phyloP scores from a whole-genome alignment of 208 protist genomes.

The Jaenimonas drosophilae region DNA sequence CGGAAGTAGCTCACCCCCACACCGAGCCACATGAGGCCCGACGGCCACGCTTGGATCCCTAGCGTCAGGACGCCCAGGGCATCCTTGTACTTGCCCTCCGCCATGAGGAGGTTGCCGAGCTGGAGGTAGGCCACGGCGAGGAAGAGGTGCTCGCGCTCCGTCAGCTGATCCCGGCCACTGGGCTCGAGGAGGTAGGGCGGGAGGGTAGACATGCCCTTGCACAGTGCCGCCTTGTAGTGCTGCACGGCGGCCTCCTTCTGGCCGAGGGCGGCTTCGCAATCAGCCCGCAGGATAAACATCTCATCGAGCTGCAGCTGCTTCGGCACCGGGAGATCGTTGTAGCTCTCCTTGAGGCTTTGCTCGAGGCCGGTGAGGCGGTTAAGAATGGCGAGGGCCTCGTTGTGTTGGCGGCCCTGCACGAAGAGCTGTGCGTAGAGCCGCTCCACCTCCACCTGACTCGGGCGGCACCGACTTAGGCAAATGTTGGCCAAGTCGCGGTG shows the following conservation, averaged over 20 bases:
- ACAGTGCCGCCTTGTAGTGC: constrained; percentile 52
- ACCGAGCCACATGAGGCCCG: constrained; percentile 79
- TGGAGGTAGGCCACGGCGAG: constrained; percentile 29
- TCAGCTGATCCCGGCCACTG: background rate
- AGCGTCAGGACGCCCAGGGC: constrained; percentile 66
- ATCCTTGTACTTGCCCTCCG: constrained; percentile 51
- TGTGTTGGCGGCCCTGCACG: constrained; percentile 55
- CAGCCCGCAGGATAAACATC: constrained; percentile 44
- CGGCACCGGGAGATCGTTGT: background rate
- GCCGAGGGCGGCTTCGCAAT: constrained; percentile 45
- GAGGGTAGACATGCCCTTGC: constrained; percentile 4
- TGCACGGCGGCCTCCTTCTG: constrained; percentile 28
- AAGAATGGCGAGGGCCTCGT: constrained; percentile 37
- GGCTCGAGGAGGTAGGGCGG: constrained; percentile 9
- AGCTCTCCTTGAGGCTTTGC: background rate
- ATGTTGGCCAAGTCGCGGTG: constrained; percentile 66
- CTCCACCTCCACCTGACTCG: constrained; percentile 22
- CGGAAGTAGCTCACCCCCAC: constrained; percentile 83
- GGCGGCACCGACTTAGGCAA: constrained; percentile 44
- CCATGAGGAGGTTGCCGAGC: constrained; percentile 74
- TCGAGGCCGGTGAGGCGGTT: constrained; percentile 10
- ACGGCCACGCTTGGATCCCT: constrained; percentile 65
- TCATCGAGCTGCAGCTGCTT: constrained; percentile 16
- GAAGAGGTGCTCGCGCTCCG: background rate
- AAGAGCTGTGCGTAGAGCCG: constrained; percentile 75